Base-by-base conservation (phyloP, 768 basidiomycete species). In the Mycena maculata region DNA sequence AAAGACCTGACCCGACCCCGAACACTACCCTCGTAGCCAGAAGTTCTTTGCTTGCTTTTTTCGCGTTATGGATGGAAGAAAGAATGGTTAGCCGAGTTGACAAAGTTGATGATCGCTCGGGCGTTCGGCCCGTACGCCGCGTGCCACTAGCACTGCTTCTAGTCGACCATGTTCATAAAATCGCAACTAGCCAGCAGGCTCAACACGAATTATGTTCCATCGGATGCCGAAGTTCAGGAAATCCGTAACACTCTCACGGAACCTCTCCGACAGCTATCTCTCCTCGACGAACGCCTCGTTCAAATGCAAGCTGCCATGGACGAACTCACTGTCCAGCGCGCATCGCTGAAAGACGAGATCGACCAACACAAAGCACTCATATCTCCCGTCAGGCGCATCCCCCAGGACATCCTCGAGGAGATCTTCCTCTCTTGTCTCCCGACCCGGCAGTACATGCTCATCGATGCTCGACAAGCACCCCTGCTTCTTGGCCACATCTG, bases 131-230 rank as follows among this genome's bases (percentile, higher is more conserved):
- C n/a, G n/a, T n/a, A n/a, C n/a, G n/a, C n/a, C n/a, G n/a, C n/a
- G n/a, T n/a, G n/a, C n/a, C n/a, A n/a, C n/a, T n/a, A n/a, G n/a
- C n/a, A n/a, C n/a, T n/a, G n/a, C n/a, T n/a, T n/a, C n/a, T n/a
- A n/a, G n/a, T n/a, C n/a, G n/a, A n/a, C n/a, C n/a, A n/a, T n/a
- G n/a, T n/a, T 28, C 48, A n/a, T 49, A 1, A 18, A 54, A 18
- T 61, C 60, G 28, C 22, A 16, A 1, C 54, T 63, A 18, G 15
- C 50, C 1, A 48, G 18, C n/a, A 36, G 20, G 27, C 41, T 63
- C 23, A 45, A 47, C 41, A 63, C 61, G 2, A 55, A 45, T 30
- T 63, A 63, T 45, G 49, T 50, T 20, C 61, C 61, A 15, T 42
- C 61, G 1, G 61, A 63, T 30, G 38, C 49, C 18, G 61, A 63